Conservation (phyloP, 495 filamentous ascomycete species). For the Penicillium cosmopolitanum region DNA sequence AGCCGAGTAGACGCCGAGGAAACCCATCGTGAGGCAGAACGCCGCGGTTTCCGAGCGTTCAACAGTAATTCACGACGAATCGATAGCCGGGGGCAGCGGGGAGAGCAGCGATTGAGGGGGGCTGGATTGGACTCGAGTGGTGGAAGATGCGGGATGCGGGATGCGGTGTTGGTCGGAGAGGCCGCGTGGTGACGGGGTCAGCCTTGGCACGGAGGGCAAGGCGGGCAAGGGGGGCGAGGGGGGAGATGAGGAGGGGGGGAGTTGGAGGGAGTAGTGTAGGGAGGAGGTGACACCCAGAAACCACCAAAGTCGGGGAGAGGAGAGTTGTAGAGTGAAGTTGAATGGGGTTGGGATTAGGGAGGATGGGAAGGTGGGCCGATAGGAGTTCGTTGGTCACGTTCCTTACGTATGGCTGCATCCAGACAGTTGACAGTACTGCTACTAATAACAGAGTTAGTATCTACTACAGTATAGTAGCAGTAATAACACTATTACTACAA, state of each 20-base stretch:
- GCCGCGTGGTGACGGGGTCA: conserved; percentile 23
- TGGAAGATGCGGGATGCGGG: conserved; percentile 9
- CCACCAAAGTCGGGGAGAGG: conserved; percentile 14
- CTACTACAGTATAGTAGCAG: no score
- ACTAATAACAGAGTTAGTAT: no score
- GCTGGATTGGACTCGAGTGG: conserved; percentile 14
- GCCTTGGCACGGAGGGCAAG: conserved; percentile 29
- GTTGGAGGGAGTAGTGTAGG: neutral
- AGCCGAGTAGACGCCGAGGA: conserved; percentile 89
- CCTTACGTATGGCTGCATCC: conserved; percentile 22
- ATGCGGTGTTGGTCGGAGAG: conserved; percentile 15
- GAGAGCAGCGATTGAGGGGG: conserved; percentile 23
- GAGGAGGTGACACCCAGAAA: conserved; percentile 1
- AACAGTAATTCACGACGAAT: conserved; percentile 1
- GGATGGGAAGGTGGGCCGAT: conserved; percentile 34
- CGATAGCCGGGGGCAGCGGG: conserved; percentile 13
- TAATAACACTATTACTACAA: neutral
- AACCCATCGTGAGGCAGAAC: conserved; percentile 58
- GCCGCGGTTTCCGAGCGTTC: neutral
- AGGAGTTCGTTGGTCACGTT: conserved; percentile 39
- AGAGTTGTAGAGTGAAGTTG: conserved; percentile 22
- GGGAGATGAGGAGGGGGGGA: conserved; percentile 12
- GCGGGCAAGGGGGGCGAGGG: conserved; percentile 15
- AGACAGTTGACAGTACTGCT: no score
- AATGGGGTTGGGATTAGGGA: conserved; percentile 6